These are phyloP conservation scores for Saxophila tyrrhenica DNA, from an alignment of 495 filamentous ascomycete species.

Conservation along the genomic window DNA sequence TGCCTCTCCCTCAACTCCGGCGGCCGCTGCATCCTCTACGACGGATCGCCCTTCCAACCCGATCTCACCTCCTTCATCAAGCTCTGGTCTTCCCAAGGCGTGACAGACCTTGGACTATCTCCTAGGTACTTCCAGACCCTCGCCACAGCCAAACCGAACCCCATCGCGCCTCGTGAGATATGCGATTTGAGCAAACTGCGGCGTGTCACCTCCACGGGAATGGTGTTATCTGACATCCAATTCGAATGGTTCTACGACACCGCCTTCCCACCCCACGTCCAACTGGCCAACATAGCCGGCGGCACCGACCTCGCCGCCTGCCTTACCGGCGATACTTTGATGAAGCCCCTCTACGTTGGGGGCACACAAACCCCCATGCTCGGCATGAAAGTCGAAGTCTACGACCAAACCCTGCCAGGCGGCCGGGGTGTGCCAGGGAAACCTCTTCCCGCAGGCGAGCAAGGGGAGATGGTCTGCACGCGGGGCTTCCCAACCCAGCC, in stretches of 20 bases:
- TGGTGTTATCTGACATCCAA: constrained; percentile 61
- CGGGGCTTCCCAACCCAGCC: constrained; percentile 63
- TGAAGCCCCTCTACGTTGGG: constrained; percentile 60
- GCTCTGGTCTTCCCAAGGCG: constrained; percentile 46
- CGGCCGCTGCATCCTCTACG: constrained; percentile 52
- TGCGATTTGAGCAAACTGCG: constrained; percentile 48
- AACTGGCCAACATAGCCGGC: constrained; percentile 63
- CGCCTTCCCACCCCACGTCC: constrained; percentile 54
- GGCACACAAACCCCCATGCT: constrained; percentile 54
- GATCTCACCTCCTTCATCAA: constrained; percentile 47
- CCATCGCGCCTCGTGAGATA: constrained; percentile 46
- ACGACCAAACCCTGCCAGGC: constrained; percentile 46
- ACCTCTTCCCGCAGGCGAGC: constrained; percentile 43
- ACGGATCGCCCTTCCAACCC: constrained; percentile 66
- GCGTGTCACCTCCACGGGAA: constrained; percentile 58
- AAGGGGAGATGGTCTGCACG: constrained; percentile 59
- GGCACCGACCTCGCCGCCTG: constrained; percentile 68
- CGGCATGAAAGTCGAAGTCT: constrained; percentile 55
- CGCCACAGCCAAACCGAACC: constrained; percentile 36
- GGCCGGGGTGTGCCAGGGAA: constrained; percentile 47
- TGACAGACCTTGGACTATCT: constrained; percentile 53
- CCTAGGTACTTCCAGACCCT: constrained; percentile 65
- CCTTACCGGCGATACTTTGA: constrained; percentile 56
- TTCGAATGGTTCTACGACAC: constrained; percentile 77
- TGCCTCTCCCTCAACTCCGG: constrained; percentile 45